Evolutionary conservation across 2,329 filamentous ascomycete species (phyloP).

Genomic region (Tolypocladium pustulatum): DNA sequence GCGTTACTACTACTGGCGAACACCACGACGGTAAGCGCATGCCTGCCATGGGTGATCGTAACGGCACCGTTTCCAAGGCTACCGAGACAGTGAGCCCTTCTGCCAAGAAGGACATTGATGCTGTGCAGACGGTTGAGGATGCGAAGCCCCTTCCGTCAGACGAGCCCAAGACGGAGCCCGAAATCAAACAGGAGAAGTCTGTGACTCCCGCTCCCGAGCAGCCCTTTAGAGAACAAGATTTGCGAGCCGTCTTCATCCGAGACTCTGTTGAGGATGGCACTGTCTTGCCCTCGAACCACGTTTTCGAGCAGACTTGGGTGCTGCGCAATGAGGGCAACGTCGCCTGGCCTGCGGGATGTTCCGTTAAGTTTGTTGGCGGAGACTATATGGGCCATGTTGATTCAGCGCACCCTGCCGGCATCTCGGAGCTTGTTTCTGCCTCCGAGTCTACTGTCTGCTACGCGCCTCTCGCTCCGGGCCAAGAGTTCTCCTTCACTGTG

Average conservation of each 20-base stretch:
- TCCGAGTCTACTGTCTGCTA: conserved; percentile 74
- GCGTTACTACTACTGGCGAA: conserved; percentile 75
- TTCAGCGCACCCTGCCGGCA: conserved; percentile 65
- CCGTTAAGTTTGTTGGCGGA: conserved; percentile 82
- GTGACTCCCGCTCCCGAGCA: conserved; percentile 6
- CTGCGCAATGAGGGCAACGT: conserved; percentile 72
- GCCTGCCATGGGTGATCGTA: conserved; percentile 60
- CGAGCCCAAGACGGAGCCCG: conserved; percentile 16
- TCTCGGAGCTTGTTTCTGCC: conserved; percentile 64
- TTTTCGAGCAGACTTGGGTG: conserved; percentile 87
- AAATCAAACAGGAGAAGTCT: conserved; percentile 13
- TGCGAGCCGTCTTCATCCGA: conserved; percentile 55
- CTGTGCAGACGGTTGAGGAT: conserved; percentile 63
- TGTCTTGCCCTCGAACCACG: conserved; percentile 54
- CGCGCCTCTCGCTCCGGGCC: conserved; percentile 57
- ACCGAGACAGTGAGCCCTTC: conserved; percentile 31
- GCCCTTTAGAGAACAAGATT: conserved; percentile 15
- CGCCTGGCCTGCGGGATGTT: conserved; percentile 81
- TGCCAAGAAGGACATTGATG: conserved; percentile 35
- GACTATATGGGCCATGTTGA: conserved; percentile 95
- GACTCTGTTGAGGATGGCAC: conserved; percentile 76
- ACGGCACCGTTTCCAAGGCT: conserved; percentile 32
- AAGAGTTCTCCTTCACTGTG: conserved; percentile 73
- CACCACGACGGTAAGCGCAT: conserved; percentile 55
- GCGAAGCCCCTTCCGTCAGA: conserved; percentile 47